A percentile compares a stretch with the other conserved stretches of the same genome.
Conservation (phyloP, 108 stramenopile species). For the Pelagomonas calceolata region DNA sequence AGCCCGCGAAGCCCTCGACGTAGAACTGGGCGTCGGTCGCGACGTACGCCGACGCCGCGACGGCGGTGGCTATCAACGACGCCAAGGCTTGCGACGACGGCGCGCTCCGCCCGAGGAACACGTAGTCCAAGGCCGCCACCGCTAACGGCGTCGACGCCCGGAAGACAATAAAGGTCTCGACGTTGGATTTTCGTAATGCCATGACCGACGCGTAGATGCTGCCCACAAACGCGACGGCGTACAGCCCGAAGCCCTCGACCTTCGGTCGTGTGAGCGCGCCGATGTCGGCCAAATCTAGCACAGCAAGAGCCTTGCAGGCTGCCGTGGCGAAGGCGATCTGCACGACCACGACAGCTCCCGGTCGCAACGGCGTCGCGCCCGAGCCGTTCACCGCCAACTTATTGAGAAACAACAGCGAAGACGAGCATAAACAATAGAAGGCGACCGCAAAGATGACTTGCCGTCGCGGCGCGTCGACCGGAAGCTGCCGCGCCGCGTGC, state of each 20-base stretch:
- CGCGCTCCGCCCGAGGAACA: constrained; percentile 70
- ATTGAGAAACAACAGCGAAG: background rate
- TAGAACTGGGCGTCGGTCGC: constrained; percentile 32
- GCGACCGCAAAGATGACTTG: background rate
- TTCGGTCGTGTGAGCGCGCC: background rate
- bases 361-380: background rate
- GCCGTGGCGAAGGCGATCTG: background rate
- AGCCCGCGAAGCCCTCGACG: constrained; percentile 24
- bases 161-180: constrained; percentile 90
- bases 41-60: constrained; percentile 70
- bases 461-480: no score
- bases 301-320: background rate
- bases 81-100: constrained; percentile 53
- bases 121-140: constrained; percentile 64
- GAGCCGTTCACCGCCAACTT: background rate
- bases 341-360: background rate
- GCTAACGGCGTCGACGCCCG: constrained; percentile 66
- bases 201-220: constrained; percentile 76
- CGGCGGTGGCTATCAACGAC: constrained; percentile 45
- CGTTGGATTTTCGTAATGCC: constrained; percentile 62
- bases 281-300: background rate
- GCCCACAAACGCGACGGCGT: constrained; percentile 63
- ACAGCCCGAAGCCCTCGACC: constrained; percentile 9
- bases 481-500: no score
- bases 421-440: background rate